These are phyloP conservation scores for Trametes sanguinea DNA, from an alignment of 768 basidiomycete species.

Conservation along the genomic window DNA sequence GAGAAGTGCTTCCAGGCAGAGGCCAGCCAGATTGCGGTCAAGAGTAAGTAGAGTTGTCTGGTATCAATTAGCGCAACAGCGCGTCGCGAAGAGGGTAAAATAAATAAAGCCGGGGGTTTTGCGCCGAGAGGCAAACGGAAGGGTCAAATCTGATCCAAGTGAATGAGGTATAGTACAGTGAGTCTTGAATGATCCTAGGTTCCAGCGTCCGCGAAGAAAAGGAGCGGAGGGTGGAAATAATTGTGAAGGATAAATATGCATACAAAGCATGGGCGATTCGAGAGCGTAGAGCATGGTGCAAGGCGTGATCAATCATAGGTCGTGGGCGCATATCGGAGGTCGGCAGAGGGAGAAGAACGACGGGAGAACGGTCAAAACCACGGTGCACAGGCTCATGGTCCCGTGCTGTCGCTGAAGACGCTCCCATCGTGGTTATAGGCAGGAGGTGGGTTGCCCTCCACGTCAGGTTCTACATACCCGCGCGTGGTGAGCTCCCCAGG, in stretches of 20 bases:
- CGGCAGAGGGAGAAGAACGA: background rate
- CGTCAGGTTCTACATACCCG: conserved; percentile 24
- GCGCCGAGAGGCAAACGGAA: background rate
- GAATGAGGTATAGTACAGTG: conserved; percentile 6
- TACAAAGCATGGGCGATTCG: conserved; percentile 16
- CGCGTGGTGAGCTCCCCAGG: conserved; percentile 29
- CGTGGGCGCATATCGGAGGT: background rate
- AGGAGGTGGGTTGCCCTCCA: conserved; percentile 21
- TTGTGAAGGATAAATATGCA: conserved; percentile 15
- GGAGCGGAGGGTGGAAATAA: background rate
- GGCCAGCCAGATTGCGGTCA: background rate
- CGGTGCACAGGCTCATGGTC: background rate
- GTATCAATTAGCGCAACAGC: conserved; percentile 6
- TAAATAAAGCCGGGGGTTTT: conserved; percentile 7
- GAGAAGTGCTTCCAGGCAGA: background rate
- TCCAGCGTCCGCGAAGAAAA: conserved; percentile 8
- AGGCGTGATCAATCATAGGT: conserved; percentile 5
- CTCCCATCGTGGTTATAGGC: conserved; percentile 19
- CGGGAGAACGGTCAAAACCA: background rate
- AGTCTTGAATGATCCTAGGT: background rate
- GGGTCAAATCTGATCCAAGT: background rate
- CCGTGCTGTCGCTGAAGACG: conserved; percentile 21
- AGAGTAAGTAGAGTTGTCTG: background rate
- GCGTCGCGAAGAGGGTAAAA: conserved; percentile 8
- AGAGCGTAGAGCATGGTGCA: conserved; percentile 15